Conservation (phyloP, 768 basidiomycete genomes). For the Tremella mesenterica region DNA sequence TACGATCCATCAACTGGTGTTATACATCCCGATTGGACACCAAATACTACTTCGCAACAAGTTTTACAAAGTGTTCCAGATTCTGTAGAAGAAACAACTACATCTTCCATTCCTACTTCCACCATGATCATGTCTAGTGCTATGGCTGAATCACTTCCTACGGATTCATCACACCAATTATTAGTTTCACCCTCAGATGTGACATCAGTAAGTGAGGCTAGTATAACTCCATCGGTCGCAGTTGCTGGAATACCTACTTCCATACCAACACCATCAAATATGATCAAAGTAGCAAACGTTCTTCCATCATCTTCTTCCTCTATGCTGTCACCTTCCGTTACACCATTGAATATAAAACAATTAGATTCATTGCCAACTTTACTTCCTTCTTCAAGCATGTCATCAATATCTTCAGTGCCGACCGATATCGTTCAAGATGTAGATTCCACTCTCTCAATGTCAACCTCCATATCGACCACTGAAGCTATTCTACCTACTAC, state of each 20-base stretch:
- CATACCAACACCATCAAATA: slow-evolving; percentile 1
- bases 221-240: not conserved
- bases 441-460: slow-evolving; percentile 19
- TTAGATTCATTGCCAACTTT: not conserved
- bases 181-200: too few species aligned
- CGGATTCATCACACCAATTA: too few species aligned
- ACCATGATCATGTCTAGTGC: not conserved
- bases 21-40: slow-evolving; percentile 54
- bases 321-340: not conserved
- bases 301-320: not conserved
- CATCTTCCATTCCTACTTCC: not conserved
- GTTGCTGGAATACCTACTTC: slow-evolving; percentile 8
- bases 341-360: not conserved
- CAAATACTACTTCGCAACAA: slow-evolving; percentile 13
- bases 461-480: slow-evolving; percentile 5
- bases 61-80: slow-evolving; percentile 19
- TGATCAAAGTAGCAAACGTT: slow-evolving; percentile 3
- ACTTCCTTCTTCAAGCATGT: not conserved
- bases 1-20: slow-evolving; percentile 51
- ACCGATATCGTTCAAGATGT: not conserved
- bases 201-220: too few species aligned
- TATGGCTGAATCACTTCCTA: not conserved
- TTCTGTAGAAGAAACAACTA: slow-evolving; percentile 11
- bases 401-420: not conserved
- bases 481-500: not conserved